Conservation (phyloP, 176 grass and related monocot genomes). For the Phoenix dactylifera region DNA sequence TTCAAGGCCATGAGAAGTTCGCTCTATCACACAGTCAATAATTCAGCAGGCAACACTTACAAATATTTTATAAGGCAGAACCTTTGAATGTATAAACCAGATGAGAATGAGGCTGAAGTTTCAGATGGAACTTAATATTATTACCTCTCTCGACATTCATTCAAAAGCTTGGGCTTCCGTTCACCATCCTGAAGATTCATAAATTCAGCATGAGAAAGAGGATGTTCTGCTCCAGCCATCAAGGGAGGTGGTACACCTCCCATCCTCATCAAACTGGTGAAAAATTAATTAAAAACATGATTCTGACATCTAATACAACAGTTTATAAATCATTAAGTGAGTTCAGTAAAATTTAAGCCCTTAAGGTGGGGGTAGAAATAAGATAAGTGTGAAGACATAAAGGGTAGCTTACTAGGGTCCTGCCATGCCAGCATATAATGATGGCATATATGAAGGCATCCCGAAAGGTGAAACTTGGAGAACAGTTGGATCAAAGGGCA, state of each 20-base stretch:
- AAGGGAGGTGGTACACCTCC: slow-evolving; percentile 11
- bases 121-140: background rate
- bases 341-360: too few relatives aligned
- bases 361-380: background rate
- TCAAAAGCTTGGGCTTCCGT: background rate
- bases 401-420: slow-evolving; percentile 21
- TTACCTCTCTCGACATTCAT: slow-evolving; percentile 20
- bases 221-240: slow-evolving; percentile 1
- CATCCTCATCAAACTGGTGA: slow-evolving; percentile 17
- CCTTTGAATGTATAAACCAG: too few relatives aligned
- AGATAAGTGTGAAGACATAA: background rate
- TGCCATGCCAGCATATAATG: slow-evolving; percentile 13
- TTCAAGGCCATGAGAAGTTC: too few relatives aligned
- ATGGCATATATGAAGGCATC: slow-evolving; percentile 16
- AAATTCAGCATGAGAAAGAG: slow-evolving; percentile 4
- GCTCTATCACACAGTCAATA: too few relatives aligned
- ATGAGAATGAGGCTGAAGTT: too few relatives aligned
- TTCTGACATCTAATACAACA: too few relatives aligned
- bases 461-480: slow-evolving; percentile 10
- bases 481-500: slow-evolving; percentile 21
- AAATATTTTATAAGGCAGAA: too few relatives aligned
- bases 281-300: slow-evolving; percentile 9
- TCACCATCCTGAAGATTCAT: slow-evolving; percentile 6
- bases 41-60: too few relatives aligned
- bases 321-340: too few relatives aligned